Base-by-base conservation (phyloP, 2,329 filamentous ascomycete genomes). In the Thielaviopsis musarum region DNA sequence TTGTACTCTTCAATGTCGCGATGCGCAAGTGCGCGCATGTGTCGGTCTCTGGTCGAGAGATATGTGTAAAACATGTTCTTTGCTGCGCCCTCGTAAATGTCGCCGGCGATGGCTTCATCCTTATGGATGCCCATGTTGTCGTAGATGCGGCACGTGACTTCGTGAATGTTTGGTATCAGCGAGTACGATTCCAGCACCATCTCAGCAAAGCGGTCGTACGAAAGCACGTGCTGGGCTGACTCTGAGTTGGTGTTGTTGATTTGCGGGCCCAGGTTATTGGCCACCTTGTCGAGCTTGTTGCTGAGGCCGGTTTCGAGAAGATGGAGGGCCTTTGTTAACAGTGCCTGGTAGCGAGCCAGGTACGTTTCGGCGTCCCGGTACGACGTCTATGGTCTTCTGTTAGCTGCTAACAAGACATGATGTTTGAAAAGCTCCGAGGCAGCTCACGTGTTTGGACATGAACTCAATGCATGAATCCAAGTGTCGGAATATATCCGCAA, bases 401-500 rank as follows among this genome's bases (percentile, higher is more conserved):
- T 56, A 69, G 64, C 55, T 56, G 17, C 22, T 12, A 1, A 6
- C 17, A 1, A 6, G 9, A 48, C 5, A 28, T 41, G 6, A 13
- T 1, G 19, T 21, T 52, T 55, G 34, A 24, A 4, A 48, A 19
- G 17, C 10, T 1, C 17, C 13, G 5, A 5, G 24, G 28, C n/a
- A 45, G 70, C 84, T 69, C 71, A 90, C 87, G 73, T 96, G 88
- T 57, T 81, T 77, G 62, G 87, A 81, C 90, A 97, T 96, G 68
- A 97, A 97, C 30, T 84, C 85, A 65, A 98, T 82, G 69, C 91
- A 98, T 58, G 88, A 83, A 70, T 97, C 91, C 56, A 98, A 75
- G 63, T 89, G 91, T 54, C 81, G 79, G 55, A 98, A 74, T 77
- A 97, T 94, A 58, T 95, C 88, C 1, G 86, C 83, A 67, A 97